Evolutionary conservation across 2,329 filamentous ascomycete genomes (phyloP), one percentile per base, ranked within the genome.

Genomic region (Fusarium secorum): DNA sequence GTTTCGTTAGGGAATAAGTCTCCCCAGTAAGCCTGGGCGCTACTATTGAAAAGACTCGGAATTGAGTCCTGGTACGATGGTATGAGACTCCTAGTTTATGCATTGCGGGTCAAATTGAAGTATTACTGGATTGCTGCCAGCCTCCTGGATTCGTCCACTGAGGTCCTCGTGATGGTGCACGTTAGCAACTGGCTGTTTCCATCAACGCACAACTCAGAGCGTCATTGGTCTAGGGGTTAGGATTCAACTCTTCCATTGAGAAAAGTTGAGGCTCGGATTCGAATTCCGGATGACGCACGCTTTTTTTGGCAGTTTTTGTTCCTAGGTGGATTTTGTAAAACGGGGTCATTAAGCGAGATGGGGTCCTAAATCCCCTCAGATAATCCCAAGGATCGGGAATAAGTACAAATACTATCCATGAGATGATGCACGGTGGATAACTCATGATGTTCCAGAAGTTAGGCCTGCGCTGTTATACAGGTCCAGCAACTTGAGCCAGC

Each of bases 221-320:
- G 62, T 57, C 59, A 57, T 49, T 65, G 59, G 60, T 65, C 60
- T 65, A 65, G 62, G 60, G 60, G 62, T 65, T 64, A 64, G 62
- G 59, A 65, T 65, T 65, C 59, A 64, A 65, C 62, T 65, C 62
- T 65, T 65, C 59, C 59, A 64, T 33, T 51, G 59, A 38, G 62
- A 65, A 62, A 64, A 64, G 62, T 65, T 65, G 62, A 64, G 62
- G 62, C 62, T 65, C 62, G 59, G 62, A 63, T 64, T 64, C 59
- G 62, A 63, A 64, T 64, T 63, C 62, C 59, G 62, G 62, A 64
- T 64, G 62, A 64, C 62, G 62, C 62, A 64, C 4, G 26, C n/a
- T 54, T 32, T 54, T 54, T 55, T 55, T 30, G 22, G 22, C 18
- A n/a, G 32, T 36, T 26, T 51, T 35, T 36, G 17, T 33, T 36